phyloP scores from a whole-genome alignment of 2,329 filamentous ascomycete species.

The Pseudopithomyces chartarum region DNA sequence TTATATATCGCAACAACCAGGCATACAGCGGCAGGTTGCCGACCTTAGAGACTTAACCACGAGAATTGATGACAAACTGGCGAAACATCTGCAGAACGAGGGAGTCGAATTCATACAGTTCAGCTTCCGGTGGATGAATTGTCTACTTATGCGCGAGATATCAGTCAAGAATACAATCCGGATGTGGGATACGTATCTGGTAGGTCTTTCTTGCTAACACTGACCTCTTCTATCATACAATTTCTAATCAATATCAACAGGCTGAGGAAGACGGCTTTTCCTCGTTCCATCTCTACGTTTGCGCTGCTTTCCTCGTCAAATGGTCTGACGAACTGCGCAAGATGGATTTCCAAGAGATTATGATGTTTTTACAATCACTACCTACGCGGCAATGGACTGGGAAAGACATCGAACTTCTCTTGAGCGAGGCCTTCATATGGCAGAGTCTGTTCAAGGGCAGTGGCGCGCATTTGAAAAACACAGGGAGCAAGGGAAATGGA shows the following conservation, averaged over 20 bases:
- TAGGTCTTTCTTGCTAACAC: slow-evolving; percentile 53
- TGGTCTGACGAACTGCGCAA: slow-evolving; percentile 94
- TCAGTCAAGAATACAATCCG: slow-evolving; percentile 95
- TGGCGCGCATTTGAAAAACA: slow-evolving; percentile 74
- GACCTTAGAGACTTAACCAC: slow-evolving; percentile 88
- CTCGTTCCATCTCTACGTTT: slow-evolving; percentile 97
- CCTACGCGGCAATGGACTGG: slow-evolving; percentile 95
- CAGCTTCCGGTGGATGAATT: slow-evolving; percentile 99
- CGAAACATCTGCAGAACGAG: slow-evolving; percentile 87
- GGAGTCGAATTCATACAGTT: slow-evolving; percentile 99
- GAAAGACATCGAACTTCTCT: slow-evolving; percentile 93
- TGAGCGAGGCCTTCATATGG: slow-evolving; percentile 99
- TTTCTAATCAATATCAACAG: slow-evolving; percentile 53
- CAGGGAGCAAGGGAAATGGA: slow-evolving; percentile 34
- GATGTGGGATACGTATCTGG: slow-evolving; percentile 99
- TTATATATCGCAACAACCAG: slow-evolving; percentile 96
- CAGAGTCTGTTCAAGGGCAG: slow-evolving; percentile 96
- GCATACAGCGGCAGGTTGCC: slow-evolving; percentile 91
- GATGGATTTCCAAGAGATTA: slow-evolving; percentile 98
- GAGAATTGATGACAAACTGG: slow-evolving; percentile 81
- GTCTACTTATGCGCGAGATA: slow-evolving; percentile 95
- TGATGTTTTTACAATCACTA: slow-evolving; percentile 98
- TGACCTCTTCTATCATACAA: neutral
- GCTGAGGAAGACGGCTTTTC: slow-evolving; percentile 98
- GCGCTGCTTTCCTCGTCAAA: slow-evolving; percentile 95